Evolutionary conservation across 169 alveolate genomes (phyloP).

Genomic region (Plasmodium chabaudi): DNA sequence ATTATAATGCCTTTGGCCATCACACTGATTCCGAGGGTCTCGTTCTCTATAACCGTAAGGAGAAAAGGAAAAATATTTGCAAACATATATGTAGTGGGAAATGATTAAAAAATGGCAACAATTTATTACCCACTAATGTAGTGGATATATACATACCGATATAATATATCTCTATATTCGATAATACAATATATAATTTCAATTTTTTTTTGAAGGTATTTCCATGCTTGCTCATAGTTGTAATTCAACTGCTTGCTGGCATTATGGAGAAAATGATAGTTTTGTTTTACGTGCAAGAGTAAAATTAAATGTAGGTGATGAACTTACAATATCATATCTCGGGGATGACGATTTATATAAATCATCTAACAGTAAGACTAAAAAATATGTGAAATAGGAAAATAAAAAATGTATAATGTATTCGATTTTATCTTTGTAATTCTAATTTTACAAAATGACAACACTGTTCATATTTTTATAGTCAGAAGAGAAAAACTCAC

Average conservation of each 20-base stretch:
- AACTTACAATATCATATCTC: slow-evolving; percentile 89
- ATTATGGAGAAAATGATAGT: slow-evolving; percentile 85
- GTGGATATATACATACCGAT: background rate
- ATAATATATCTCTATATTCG: too few species aligned
- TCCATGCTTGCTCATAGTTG: slow-evolving; percentile 90
- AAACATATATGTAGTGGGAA: too few species aligned
- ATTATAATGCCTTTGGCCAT: slow-evolving; percentile 88
- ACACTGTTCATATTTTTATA: slow-evolving; percentile 7
- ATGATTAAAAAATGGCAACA: too few species aligned
- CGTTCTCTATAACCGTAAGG: slow-evolving; percentile 83
- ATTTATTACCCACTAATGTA: too few species aligned
- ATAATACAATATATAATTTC: background rate
- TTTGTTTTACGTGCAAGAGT: slow-evolving; percentile 87
- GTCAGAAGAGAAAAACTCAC: slow-evolving; percentile 86
- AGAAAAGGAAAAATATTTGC: background rate
- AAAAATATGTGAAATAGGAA: background rate
- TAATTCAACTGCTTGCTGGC: slow-evolving; percentile 90
- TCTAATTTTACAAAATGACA: background rate
- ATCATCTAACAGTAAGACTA: slow-evolving; percentile 84
- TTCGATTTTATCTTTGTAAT: too few species aligned
- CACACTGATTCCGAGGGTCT: slow-evolving; percentile 87
- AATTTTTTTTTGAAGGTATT: slow-evolving; percentile 78
- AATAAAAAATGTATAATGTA: background rate
- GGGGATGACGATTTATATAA: slow-evolving; percentile 87
- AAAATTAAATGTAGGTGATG: slow-evolving; percentile 87